phyloP scores from a whole-genome alignment of 2,329 filamentous ascomycete species.

The Whalleya microplaca region DNA sequence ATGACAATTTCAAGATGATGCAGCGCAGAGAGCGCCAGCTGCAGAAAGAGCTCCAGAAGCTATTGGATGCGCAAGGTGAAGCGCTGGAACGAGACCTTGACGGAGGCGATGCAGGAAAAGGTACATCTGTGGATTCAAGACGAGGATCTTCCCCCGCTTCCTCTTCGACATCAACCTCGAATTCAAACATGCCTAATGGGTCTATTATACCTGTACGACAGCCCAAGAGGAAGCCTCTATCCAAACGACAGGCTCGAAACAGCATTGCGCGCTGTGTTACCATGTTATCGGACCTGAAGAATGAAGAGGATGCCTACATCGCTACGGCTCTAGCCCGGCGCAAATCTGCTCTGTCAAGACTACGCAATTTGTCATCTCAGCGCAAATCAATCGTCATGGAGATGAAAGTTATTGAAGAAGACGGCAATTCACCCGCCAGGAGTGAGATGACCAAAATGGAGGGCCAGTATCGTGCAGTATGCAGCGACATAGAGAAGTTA shows the following conservation, averaged over 20 bases:
- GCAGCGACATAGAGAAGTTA: slow-evolving; percentile 66
- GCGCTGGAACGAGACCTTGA: slow-evolving; percentile 49
- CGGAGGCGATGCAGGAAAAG: slow-evolving; percentile 16
- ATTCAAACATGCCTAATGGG: slow-evolving; percentile 14
- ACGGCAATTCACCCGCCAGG: slow-evolving; percentile 61
- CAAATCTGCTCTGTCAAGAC: slow-evolving; percentile 59
- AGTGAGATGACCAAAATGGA: slow-evolving; percentile 64
- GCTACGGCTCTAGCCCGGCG: slow-evolving; percentile 59
- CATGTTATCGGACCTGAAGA: slow-evolving; percentile 67
- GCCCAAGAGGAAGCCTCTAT: slow-evolving; percentile 55
- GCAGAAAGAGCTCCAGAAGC: slow-evolving; percentile 59
- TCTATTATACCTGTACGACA: slow-evolving; percentile 63
- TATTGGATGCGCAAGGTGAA: slow-evolving; percentile 62
- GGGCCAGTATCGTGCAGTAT: slow-evolving; percentile 56
- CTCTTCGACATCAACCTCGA: slow-evolving; percentile 13
- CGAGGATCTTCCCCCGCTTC: slow-evolving; percentile 20
- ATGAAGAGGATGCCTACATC: slow-evolving; percentile 67
- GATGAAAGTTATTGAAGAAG: slow-evolving; percentile 57
- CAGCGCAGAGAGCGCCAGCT: slow-evolving; percentile 55
- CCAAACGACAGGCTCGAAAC: slow-evolving; percentile 65
- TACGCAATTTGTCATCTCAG: slow-evolving; percentile 57
- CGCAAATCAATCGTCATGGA: slow-evolving; percentile 54
- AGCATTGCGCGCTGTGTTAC: slow-evolving; percentile 67
- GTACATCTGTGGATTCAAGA: slow-evolving; percentile 15
- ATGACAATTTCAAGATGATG: slow-evolving; percentile 35